Percentiles rank a stretch among this genome's conserved stretches.
phyloP scores from a whole-genome alignment of 805 yeast genomes.

The Candida qinlingensis region DNA sequence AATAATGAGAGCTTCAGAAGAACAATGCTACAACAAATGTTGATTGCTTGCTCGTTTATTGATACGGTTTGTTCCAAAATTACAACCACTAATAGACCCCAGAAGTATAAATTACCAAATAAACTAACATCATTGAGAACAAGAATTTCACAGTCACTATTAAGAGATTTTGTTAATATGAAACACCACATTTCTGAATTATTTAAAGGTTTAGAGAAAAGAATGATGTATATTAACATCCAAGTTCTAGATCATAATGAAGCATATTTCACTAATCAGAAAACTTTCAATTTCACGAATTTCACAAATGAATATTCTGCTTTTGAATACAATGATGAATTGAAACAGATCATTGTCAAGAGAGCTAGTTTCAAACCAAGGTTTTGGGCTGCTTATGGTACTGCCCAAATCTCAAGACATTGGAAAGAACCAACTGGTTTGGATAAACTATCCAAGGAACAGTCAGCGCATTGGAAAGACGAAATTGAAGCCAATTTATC shows the following conservation, averaged over 20 bases:
- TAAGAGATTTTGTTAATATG: neutral
- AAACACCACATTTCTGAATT: constrained; percentile 1
- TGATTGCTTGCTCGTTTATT: constrained; percentile 2
- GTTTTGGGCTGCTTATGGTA: constrained; percentile 22
- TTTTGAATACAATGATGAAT: constrained; percentile 2
- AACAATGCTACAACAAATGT: constrained; percentile 5
- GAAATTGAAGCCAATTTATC: constrained; percentile 4
- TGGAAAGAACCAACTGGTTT: constrained; percentile 40
- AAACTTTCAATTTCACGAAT: constrained; percentile 7
- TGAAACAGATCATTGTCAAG: constrained; percentile 2
- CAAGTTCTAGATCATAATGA: constrained; percentile 5
- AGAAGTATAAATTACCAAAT: too few species aligned
- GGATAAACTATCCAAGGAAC: constrained; percentile 23
- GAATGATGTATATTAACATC: too few species aligned
- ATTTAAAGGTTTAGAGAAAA: too few species aligned
- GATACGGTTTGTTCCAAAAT: neutral
- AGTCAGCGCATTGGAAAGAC: constrained; percentile 1
- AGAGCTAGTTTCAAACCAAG: constrained; percentile 8
- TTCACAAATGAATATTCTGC: constrained; percentile 1
- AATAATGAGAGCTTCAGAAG: constrained; percentile 16
- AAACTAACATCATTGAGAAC: too few species aligned
- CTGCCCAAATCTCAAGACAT: constrained; percentile 23
- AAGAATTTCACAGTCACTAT: neutral
- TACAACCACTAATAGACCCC: neutral
- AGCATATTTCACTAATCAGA: constrained; percentile 4